Conservation (phyloP, 2,329 filamentous ascomycete species). For the Coniochaeta sp. region DNA sequence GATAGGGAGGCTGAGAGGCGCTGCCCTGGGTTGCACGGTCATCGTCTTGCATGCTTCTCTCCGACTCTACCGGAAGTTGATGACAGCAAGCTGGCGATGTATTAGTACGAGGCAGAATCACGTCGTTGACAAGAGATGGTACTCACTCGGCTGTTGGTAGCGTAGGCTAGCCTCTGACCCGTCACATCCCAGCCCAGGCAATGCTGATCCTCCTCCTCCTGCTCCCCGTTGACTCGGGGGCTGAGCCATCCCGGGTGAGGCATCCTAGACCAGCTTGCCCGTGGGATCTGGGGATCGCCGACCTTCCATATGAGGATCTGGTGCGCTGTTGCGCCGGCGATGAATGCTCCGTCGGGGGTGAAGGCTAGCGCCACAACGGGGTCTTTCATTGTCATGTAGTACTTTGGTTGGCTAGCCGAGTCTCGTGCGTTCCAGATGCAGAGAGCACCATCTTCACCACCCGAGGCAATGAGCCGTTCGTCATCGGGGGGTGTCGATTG, state of each 20-base stretch:
- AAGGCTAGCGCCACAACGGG: conserved; percentile 54
- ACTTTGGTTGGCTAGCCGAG: conserved; percentile 47
- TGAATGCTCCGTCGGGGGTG: conserved; percentile 55
- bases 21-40: background rate
- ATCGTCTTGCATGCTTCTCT: background rate
- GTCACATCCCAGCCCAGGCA: conserved; percentile 56
- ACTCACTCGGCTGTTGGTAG: conserved; percentile 55
- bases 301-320: conserved; percentile 60
- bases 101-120: conserved; percentile 6
- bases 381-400: conserved; percentile 52
- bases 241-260: conserved; percentile 52
- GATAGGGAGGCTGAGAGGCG: background rate
- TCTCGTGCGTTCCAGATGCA: conserved; percentile 54
- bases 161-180: conserved; percentile 56
- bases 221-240: conserved; percentile 42
- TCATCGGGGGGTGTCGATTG: conserved; percentile 30
- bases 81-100: conserved; percentile 18
- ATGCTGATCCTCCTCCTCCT: conserved; percentile 55
- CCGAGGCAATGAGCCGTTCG: conserved; percentile 53
- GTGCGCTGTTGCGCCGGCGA: conserved; percentile 53
- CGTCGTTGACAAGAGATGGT: background rate
- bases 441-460: conserved; percentile 56
- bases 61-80: conserved; percentile 18
- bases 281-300: conserved; percentile 48
- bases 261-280: conserved; percentile 51